Base-by-base conservation (phyloP, 208 protist genomes). In the Entamoeba nuttalli region DNA sequence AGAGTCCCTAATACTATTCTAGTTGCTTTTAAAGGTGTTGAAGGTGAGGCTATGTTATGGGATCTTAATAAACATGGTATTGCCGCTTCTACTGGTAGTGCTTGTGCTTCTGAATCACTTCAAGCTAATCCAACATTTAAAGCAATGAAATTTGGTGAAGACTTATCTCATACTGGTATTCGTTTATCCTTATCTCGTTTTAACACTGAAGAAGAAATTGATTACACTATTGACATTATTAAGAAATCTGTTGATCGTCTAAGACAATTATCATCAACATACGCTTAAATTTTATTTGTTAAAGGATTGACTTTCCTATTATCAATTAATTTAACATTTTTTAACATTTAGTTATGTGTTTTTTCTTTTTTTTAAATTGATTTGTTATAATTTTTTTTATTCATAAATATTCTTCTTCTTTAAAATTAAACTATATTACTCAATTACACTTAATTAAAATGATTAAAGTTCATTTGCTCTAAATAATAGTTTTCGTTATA, bases 101-200 rank as follows among this genome's bases (percentile, higher is more conserved):
- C 99, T 0, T 99, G 99, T 97, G 99, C 99, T 14, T 99, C 98
- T 93, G 98, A 98, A 50, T 99, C 99, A 5, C 97, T 99, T 30
- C 99, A 99, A 97, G 99, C 99, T 41, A 99, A 98, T 73, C 99
- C 99, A 96, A 99, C 99, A 0, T 97, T 99, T 21, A 98, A 99
- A 52, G 99, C 99, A 9, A 97, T 99, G n/a, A 98, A 98, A 95
- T 97, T 99, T 17, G 62, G 95, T 4, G 99, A 99, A 55, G 99
- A 99, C 52, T 98, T 99, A 95, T 98, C 99, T 14, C 99, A 99
- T 97, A 99, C 98, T n/a, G 99, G 98, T 5, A 98, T 99, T 94
- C 98, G 99, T 96, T 99, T 99, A 95, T 98, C 98, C 95, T 98
- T 99, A 94, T 98, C 98, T 71, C 98, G 99, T 94, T 99, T 99